These are phyloP conservation scores for Cutaneotrichosporon sp. DNA, from an alignment of 1,284 basidiomycete species.

Conservation along the genomic window DNA sequence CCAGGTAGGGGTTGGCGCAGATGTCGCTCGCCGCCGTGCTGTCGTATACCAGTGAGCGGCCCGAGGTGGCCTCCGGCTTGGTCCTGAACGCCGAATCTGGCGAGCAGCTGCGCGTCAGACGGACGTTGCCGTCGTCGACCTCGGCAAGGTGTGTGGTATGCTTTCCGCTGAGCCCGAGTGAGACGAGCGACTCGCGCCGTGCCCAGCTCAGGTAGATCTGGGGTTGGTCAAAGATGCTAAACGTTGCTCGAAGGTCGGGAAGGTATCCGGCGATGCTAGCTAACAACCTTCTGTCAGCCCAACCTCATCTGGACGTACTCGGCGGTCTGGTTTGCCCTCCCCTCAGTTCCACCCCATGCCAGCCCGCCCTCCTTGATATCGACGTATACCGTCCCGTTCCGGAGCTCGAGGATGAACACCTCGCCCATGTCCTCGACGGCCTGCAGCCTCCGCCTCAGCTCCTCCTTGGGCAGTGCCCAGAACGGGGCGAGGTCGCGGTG, in stretches of 20 bases:
- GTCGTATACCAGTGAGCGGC: conserved; percentile 49
- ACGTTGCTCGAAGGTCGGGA: conserved; percentile 53
- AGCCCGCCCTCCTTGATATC: conserved; percentile 45
- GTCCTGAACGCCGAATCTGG: conserved; percentile 44
- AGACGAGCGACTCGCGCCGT: conserved; percentile 49
- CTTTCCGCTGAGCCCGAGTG: conserved; percentile 52
- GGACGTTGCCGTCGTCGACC: conserved; percentile 40
- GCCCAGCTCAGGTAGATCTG: conserved; percentile 56
- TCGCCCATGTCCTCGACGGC: conserved; percentile 55
- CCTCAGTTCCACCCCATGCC: conserved; percentile 45
- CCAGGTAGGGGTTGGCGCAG: conserved; percentile 52
- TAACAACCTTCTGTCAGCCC: conserved; percentile 37
- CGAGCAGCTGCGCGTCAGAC: conserved; percentile 43
- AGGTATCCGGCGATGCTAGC: conserved; percentile 46
- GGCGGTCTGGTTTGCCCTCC: conserved; percentile 39
- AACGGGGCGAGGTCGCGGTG: conserved; percentile 78
- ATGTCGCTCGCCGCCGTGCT: conserved; percentile 45
- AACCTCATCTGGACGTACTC: conserved; percentile 16
- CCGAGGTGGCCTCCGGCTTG: conserved; percentile 27
- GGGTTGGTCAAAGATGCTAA: conserved; percentile 57
- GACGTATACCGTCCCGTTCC: conserved; percentile 26
- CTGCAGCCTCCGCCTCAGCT: conserved; percentile 66
- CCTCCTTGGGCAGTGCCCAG: conserved; percentile 67
- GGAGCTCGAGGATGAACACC: conserved; percentile 46
- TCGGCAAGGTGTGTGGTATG: conserved; percentile 32